Percentiles rank a stretch among this genome's conserved stretches.
phyloP scores from a whole-genome alignment of 2,329 filamentous ascomycete species.

The Penicillium sp. region DNA sequence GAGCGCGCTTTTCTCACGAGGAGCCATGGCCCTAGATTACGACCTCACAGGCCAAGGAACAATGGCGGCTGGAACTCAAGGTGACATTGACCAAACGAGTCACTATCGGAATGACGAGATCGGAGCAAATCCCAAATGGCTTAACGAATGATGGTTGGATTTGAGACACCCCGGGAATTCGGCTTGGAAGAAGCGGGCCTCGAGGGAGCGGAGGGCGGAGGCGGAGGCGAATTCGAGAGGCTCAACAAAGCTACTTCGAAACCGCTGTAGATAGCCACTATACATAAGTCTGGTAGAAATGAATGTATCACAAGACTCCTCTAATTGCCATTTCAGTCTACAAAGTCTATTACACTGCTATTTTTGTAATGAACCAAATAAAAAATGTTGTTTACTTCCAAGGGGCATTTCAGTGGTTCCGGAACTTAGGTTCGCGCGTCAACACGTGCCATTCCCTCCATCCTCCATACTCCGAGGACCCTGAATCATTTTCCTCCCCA shows the following conservation, averaged over 20 bases:
- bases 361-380: no score
- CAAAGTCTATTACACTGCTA: no score
- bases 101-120: no score
- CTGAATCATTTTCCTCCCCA: conserved; percentile 1
- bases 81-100: not conserved
- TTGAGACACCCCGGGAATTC: not conserved
- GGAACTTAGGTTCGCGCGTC: conserved; percentile 10
- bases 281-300: no score
- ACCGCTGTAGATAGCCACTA: no score
- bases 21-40: conserved; percentile 34
- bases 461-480: no score
- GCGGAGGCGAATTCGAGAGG: conserved; percentile 5
- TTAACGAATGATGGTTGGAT: not conserved
- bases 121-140: conserved; percentile 4
- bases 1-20: conserved; percentile 71
- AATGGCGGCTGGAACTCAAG: conserved; percentile 1
- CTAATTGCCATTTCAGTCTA: no score
- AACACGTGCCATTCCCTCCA: conserved; percentile 18
- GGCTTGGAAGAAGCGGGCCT: not conserved
- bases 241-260: no score
- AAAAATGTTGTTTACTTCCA: not conserved
- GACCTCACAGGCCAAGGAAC: conserved; percentile 16
- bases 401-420: not conserved
- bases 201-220: not conserved
- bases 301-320: no score